Evolutionary conservation across 2,329 filamentous ascomycete species (phyloP).

Genomic region (Sarocladium oryzae): DNA sequence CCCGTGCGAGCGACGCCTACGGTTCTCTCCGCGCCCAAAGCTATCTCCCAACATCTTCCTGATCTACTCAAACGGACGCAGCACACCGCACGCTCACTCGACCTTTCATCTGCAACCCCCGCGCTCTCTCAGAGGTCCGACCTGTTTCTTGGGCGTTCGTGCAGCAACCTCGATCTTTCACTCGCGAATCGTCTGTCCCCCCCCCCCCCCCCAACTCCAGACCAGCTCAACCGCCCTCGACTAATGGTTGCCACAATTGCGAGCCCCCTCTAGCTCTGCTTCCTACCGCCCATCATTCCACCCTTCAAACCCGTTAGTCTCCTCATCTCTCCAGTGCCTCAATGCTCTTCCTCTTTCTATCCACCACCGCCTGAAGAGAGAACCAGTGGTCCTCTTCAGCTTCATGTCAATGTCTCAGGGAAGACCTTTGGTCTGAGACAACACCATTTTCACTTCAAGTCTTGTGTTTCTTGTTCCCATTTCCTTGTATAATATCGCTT

Average conservation of each 20-base stretch:
- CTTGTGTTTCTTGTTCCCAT: background rate
- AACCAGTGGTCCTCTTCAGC: conserved; percentile 5
- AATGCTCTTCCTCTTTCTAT: background rate
- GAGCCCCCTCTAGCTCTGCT: background rate
- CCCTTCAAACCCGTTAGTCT: conserved; percentile 5
- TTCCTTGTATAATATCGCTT: conserved; percentile 5
- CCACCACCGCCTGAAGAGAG: background rate
- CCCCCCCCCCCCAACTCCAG: background rate
- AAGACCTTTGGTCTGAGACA: background rate
- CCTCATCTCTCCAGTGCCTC: background rate
- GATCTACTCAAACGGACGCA: background rate
- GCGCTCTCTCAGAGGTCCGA: conserved; percentile 2
- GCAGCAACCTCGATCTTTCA: conserved; percentile 2
- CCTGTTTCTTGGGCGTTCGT: conserved; percentile 1
- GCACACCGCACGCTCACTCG: background rate
- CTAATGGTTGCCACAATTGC: conserved; percentile 7
- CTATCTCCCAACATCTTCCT: conserved; percentile 4
- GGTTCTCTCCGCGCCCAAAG: conserved; percentile 5
- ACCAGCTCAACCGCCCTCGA: background rate
- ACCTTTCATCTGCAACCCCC: conserved; percentile 1
- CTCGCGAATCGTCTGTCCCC: background rate
- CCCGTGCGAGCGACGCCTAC: background rate
- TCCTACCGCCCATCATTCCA: background rate
- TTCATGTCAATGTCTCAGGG: background rate
- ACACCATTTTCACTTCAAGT: background rate